Evolutionary conservation across 2,329 filamentous ascomycete genomes (phyloP), one percentile per base, ranked within the genome.

Genomic region (Blastomyces parvus): DNA sequence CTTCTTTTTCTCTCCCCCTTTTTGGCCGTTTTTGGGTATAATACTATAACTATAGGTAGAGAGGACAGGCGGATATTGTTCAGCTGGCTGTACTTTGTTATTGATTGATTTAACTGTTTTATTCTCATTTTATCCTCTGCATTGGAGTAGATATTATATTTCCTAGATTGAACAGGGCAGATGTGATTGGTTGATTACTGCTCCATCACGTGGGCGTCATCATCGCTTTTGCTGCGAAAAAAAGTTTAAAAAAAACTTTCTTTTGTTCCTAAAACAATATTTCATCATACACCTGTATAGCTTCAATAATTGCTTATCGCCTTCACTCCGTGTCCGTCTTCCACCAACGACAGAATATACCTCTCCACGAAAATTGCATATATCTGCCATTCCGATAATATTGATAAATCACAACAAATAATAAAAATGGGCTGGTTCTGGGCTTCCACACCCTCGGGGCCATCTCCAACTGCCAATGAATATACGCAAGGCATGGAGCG

Each of bases 391-490:
- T 22, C 8, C 3, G 19, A 22, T 11, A 48, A 25, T 9, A 22
- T 4, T 4, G 13, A 25, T 30, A 53, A 33, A 33, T 25, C 7
- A 53, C 33, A 60, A 62, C 65, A 71, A 69, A 64, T 42, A 42
- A 36, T 42, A 42, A 42, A 42, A 4, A 88, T 88, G 86, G 86
- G 86, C 70, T 88, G 86, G 86, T 88, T 88, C 70, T 88, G 86
- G 86, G 84, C 85, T 76, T 84, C 88, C 13, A 3, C 27, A 65
- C 70, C 78, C 25, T 73, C 75, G 62, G 5, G 17, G 17, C 42
- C 44, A 22, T 68, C 78, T 62, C 73, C 74, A 62, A 65, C 74
- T 56, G 70, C 70, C 64, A 73, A 38, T 19, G 56, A 58, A 58
- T 33, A 19, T 27, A 30, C 30, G 76, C 67, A 67, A 69, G 69